These are phyloP conservation scores for Eucalyptus sideroxylon DNA, from an alignment of 345 rosid species.

Conservation along the genomic window DNA sequence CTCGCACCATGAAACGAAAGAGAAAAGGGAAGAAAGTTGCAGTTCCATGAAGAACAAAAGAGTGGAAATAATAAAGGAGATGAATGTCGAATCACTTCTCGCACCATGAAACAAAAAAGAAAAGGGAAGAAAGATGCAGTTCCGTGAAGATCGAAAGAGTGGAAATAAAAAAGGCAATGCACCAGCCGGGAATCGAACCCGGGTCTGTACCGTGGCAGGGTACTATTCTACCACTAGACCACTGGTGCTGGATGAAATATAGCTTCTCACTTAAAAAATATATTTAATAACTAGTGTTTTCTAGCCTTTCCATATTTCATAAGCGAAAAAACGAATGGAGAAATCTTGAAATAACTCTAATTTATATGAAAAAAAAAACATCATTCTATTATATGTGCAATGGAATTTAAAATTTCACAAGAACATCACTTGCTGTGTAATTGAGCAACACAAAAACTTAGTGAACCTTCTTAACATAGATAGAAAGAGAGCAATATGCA, in stretches of 20 bases:
- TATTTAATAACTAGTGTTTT: background rate
- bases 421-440: background rate
- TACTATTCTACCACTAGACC: slow-evolving; percentile 89
- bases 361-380: background rate
- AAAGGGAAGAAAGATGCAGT: background rate
- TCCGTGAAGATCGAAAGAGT: background rate
- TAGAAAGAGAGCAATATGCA: background rate
- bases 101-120: background rate
- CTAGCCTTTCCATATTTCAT: background rate
- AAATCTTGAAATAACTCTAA: background rate
- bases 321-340: background rate
- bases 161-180: background rate
- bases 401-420: background rate
- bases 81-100: background rate
- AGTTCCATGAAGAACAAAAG: background rate
- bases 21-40: background rate
- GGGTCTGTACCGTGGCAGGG: slow-evolving; percentile 72
- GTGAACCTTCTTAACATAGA: background rate
- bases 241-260: slow-evolving; percentile 20
- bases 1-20: background rate
- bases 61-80: background rate
- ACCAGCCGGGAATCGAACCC: slow-evolving; percentile 65
- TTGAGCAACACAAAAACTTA: background rate
- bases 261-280: fast-evolving
- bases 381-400: background rate